Evolutionary conservation across 257 asterid genomes (phyloP).

Genomic region (Nicotiana undulata): DNA sequence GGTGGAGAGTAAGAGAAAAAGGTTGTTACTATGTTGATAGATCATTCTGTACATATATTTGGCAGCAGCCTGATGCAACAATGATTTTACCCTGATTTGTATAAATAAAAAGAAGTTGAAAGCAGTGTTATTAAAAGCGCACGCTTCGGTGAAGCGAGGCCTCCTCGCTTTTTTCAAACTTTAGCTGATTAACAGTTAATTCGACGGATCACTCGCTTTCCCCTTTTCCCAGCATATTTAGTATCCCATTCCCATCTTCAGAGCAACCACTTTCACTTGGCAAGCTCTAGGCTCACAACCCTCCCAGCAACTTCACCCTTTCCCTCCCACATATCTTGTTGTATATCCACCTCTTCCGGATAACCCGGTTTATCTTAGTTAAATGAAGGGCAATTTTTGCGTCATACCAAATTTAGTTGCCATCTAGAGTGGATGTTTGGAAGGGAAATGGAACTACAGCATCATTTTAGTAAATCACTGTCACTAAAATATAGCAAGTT

Average conservation of each 20-base stretch:
- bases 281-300: neutral
- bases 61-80: neutral
- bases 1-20: neutral
- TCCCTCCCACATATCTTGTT: neutral
- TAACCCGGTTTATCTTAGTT: too few relatives aligned
- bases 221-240: neutral
- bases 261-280: neutral
- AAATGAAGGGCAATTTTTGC: neutral
- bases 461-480: neutral
- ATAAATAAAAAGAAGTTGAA: neutral
- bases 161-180: too few relatives aligned
- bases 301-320: neutral
- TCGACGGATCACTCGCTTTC: neutral
- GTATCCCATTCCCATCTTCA: neutral
- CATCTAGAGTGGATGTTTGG: neutral
- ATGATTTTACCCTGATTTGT: neutral
- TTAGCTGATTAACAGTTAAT: neutral
- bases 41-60: neutral
- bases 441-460: neutral
- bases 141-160: too few relatives aligned
- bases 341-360: neutral
- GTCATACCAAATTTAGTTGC: neutral
- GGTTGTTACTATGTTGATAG: neutral
- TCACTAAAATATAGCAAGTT: neutral
- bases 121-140: too few relatives aligned